Evolutionary conservation across 2,329 filamentous ascomycete genomes (phyloP), one percentile per base, ranked within the genome.

Genomic region (Stemphylium beticola): DNA sequence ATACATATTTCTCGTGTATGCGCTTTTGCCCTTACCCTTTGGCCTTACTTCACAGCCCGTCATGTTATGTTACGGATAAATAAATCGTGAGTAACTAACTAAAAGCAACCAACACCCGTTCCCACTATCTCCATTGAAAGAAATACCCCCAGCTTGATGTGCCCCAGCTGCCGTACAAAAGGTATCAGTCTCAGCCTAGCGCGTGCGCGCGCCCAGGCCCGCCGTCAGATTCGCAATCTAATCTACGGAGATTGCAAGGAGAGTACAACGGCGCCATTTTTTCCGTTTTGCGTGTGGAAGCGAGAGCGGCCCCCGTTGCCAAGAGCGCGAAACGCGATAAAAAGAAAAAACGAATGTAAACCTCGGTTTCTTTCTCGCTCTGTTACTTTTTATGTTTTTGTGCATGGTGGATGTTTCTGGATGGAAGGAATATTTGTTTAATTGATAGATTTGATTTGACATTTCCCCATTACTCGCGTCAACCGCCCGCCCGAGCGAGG

Each of bases 161-260:
- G n/a, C n/a, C n/a, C n/a, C n/a, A n/a, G n/a, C 3, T 47, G 44
- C 44, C 34, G 37, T 40, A 34, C 14, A 45, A 43, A 42, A 48
- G 55, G 53, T 58, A 53, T 41, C 55, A 48, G 58, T 60, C 54
- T 29, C 18, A 36, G 31, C 58, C 22, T 55, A 58, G 58, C 45
- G 49, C 37, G 43, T 24, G 22, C 22, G 22, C 6, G 3, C 20
- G 22, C 22, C 22, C 6, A 24, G 4, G 4, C 6, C 22, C 40
- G 38, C 39, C 41, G 43, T 31, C 47, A 41, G 37, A 37, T 31
- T 2, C 2, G 44, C 33, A 38, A 55, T 47, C 11, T 38, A 38
- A 55, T 47, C 11, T 38, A 44, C 44, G 46, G 55, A 60, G 33
- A 60, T 60, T 60, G 54, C 51, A 60, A 60, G 37, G 43, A 32